Conservation (phyloP, 2,329 filamentous ascomycete species). For the Colletotrichum sp. region DNA sequence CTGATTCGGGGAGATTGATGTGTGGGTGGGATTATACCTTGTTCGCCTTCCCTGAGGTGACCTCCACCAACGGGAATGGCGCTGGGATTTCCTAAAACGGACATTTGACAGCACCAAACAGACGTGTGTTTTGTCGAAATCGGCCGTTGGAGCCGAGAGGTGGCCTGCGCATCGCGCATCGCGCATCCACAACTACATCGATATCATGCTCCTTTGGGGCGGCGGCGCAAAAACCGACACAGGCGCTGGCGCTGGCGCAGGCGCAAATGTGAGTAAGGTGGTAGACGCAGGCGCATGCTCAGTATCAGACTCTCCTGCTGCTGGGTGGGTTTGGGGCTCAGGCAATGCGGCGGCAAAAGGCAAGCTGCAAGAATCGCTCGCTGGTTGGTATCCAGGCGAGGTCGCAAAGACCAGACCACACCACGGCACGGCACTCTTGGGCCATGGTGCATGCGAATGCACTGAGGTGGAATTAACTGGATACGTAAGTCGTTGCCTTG, state of each 20-base stretch:
- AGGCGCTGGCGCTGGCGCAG: not conserved
- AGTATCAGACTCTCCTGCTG: not conserved
- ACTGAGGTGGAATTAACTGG: not conserved
- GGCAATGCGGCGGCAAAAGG: conserved; percentile 8
- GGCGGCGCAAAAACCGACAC: not conserved
- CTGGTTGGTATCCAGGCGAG: not conserved
- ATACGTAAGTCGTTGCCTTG: not conserved
- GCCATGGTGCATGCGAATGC: not conserved
- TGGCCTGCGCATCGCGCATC: not conserved
- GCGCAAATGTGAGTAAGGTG: not conserved
- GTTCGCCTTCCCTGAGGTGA: not conserved
- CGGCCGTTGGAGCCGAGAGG: not conserved
- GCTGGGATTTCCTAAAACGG: conserved; percentile 13
- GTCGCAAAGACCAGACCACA: not conserved
- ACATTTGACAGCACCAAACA: conserved; percentile 11
- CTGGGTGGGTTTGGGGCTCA: not conserved
- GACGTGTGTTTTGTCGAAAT: not conserved
- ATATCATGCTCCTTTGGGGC: not conserved
- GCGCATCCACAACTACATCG: not conserved
- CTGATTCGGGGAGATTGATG: not conserved
- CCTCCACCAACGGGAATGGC: conserved; percentile 12
- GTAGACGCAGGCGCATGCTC: not conserved
- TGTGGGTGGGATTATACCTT: not conserved
- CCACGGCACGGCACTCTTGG: not conserved
- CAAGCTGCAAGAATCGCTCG: not conserved